A percentile compares a stretch with the other conserved stretches of the same genome.
Conservation (phyloP, 2,329 filamentous ascomycete genomes). For the Knufia fluminis region DNA sequence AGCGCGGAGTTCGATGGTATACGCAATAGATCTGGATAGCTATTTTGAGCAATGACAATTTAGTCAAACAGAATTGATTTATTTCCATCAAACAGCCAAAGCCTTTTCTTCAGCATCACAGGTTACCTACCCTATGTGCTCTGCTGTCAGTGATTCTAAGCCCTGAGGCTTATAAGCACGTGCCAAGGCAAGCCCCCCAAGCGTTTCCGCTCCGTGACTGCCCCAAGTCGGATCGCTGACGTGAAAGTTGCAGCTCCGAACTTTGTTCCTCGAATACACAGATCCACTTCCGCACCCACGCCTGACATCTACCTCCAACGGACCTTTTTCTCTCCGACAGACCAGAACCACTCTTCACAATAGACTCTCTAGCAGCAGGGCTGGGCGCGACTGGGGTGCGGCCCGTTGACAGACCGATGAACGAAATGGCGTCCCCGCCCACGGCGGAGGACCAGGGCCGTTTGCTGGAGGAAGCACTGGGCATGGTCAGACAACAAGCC, state of each 20-base stretch:
- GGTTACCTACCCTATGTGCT: no score
- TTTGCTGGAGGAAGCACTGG: conserved; percentile 92
- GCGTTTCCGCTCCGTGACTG: background rate
- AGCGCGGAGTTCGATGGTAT: conserved; percentile 11
- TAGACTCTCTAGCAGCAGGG: no score
- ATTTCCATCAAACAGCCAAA: no score
- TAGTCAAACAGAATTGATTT: no score
- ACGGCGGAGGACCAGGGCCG: conserved; percentile 68
- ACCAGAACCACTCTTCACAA: no score
- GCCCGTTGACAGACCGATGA: background rate
- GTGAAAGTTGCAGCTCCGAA: background rate
- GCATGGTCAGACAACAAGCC: conserved; percentile 94
- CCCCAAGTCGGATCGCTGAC: background rate
- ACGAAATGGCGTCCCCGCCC: conserved; percentile 6
- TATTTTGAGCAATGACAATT: background rate
- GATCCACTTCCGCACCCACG: background rate
- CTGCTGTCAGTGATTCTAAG: no score
- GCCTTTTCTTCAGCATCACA: no score
- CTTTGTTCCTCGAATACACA: background rate
- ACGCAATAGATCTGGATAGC: background rate
- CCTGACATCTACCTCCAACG: background rate
- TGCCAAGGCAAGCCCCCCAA: background rate
- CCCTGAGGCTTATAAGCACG: no score
- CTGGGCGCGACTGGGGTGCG: no score
- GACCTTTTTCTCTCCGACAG: no score